phyloP scores from a whole-genome alignment of 768 basidiomycete species.

The Collybia mongolica region DNA sequence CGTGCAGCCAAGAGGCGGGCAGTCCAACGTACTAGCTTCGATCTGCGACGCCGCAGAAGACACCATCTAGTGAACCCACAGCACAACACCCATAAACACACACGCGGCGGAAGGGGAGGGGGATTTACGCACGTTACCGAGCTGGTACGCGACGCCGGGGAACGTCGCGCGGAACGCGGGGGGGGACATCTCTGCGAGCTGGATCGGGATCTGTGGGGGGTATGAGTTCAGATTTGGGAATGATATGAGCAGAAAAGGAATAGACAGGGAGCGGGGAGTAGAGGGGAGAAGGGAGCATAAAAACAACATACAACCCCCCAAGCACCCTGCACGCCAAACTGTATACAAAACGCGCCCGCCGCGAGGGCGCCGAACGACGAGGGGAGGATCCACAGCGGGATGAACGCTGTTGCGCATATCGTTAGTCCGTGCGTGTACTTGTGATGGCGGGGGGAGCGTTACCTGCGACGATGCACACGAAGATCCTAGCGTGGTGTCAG shows the following conservation, averaged over 20 bases:
- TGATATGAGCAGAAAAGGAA: slow-evolving; percentile 28
- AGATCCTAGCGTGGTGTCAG: slow-evolving; percentile 32
- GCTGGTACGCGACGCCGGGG: slow-evolving; percentile 80
- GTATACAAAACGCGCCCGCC: slow-evolving; percentile 83
- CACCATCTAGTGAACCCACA: slow-evolving; percentile 40
- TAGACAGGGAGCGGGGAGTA: too few species aligned
- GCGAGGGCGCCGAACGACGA: slow-evolving; percentile 60
- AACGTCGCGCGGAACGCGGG: slow-evolving; percentile 87
- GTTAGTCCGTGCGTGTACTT: too few species aligned
- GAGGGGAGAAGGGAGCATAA: slow-evolving; percentile 31
- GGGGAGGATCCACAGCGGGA: slow-evolving; percentile 85
- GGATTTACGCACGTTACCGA: slow-evolving; percentile 59
- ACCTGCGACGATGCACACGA: slow-evolving; percentile 53
- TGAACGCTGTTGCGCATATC: too few species aligned
- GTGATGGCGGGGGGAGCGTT: too few species aligned
- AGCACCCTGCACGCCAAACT: slow-evolving; percentile 85
- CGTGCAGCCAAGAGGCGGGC: too few species aligned
- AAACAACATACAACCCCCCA: slow-evolving; percentile 73
- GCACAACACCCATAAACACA: neutral
- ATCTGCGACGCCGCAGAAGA: slow-evolving; percentile 79
- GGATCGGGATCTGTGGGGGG: slow-evolving; percentile 74
- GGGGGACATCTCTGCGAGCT: slow-evolving; percentile 80
- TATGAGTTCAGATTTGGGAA: too few species aligned
- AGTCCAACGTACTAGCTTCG: slow-evolving; percentile 55
- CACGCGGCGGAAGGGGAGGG: neutral